Evolutionary conservation across 306 rosid species (phyloP).

Genomic region (Fragaria ananassa): DNA sequence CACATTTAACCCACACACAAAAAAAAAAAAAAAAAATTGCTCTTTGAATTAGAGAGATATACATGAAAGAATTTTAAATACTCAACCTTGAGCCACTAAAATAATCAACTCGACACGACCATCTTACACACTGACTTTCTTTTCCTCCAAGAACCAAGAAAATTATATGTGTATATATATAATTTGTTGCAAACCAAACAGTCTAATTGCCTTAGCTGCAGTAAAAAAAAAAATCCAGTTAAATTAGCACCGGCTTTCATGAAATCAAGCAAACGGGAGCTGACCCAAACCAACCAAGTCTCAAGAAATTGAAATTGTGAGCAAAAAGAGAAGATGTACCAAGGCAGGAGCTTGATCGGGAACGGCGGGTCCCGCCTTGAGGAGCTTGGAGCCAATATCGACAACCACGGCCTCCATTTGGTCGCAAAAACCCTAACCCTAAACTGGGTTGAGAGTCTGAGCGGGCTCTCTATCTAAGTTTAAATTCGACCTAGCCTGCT

Average conservation of each 20-base stretch:
- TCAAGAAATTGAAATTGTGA: neutral
- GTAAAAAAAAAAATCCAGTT: neutral
- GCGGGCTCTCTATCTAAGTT: no score
- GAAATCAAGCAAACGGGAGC: neutral
- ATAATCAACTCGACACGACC: neutral
- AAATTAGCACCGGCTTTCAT: neutral
- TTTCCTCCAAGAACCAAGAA: no score
- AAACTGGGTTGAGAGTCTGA: no score
- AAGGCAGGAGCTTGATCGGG: conserved; percentile 92
- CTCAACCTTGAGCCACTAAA: neutral
- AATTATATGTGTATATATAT: no score
- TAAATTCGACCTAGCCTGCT: no score
- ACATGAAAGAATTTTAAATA: neutral
- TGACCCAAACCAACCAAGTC: neutral
- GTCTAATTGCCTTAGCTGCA: neutral
- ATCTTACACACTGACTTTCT: neutral
- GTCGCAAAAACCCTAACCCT: conserved; percentile 39
- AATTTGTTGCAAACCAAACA: no score
- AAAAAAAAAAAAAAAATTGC: neutral
- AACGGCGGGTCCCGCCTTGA: conserved; percentile 92
- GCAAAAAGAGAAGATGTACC: conserved; percentile 34
- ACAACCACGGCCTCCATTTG: conserved; percentile 86
- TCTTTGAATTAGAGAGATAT: neutral
- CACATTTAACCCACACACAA: no score
- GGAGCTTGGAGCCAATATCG: conserved; percentile 80